Base-by-base conservation (phyloP, 257 asterid genomes). In the Anisodus acutangulus region DNA sequence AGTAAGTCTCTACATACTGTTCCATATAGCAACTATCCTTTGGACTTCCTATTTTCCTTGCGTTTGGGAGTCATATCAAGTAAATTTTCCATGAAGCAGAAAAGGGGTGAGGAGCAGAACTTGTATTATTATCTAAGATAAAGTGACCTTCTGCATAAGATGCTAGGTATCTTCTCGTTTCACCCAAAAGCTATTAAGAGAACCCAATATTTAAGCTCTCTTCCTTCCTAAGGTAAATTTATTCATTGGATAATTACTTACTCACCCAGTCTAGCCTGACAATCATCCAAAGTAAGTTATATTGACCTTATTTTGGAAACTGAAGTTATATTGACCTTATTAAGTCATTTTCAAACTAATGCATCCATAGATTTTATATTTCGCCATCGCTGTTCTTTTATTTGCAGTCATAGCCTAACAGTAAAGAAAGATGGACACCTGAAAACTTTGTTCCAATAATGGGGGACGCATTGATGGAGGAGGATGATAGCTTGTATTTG, bases 381-480 rank as follows among this genome's bases (percentile, higher is more conserved):
- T 49, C 39, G 37, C 63, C 43, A 26, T 51, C 10, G 41, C 26
- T 26, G 81, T 16, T 63, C 57, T 80, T 60, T 13, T 9, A 31
- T 31, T 37, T 58, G 47, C 72, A 37, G 35, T 81, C 19, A 64
- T 45, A 57, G 55, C 49, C 45, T 69, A 45, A 78, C 64, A 80
- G 76, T 51, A 9, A 83, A 81, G 83, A 47, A 88, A 83, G 67
- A 81, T 83, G 84, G 83, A 83, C 86, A 93, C 95, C 98, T 93
- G 97, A 82, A 86, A 85, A 79, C 88, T 88, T 81, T 90, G 86
- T 86, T 89, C 90, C 82, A 87, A 74, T 64, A 87, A 45, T 16
- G 90, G 87, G 37, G 93, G 90, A 79, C 82, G 90, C 74, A 78
- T 82, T 58, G 43, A 86, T 58, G 78, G 84, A 84, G 92, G 87